These are phyloP conservation scores for Cadophora gregata DNA, from an alignment of 2,329 filamentous ascomycete genomes.

Conservation along the genomic window DNA sequence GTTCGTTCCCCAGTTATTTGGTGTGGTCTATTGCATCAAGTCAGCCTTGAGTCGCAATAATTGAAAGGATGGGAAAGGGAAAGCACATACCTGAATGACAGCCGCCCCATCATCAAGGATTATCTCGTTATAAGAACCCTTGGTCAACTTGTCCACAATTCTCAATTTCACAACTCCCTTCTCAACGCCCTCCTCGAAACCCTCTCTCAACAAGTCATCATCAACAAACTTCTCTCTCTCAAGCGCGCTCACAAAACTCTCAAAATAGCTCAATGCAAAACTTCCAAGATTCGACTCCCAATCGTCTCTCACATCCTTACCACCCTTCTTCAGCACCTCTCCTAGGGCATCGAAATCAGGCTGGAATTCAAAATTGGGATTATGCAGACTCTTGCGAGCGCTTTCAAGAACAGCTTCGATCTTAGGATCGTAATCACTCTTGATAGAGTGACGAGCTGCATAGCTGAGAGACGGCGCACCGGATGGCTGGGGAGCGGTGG, in stretches of 20 bases:
- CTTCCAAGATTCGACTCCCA: slow-evolving; percentile 54
- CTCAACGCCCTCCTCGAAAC: slow-evolving; percentile 33
- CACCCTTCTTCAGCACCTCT: slow-evolving; percentile 48
- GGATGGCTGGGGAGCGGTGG: slow-evolving; percentile 48
- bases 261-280: slow-evolving; percentile 51
- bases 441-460: slow-evolving; percentile 51
- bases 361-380: slow-evolving; percentile 51
- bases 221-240: slow-evolving; percentile 52
- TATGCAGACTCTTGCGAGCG: slow-evolving; percentile 46
- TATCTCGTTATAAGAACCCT: slow-evolving; percentile 46
- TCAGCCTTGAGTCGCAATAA: not conserved
- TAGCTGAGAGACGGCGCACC: slow-evolving; percentile 48
- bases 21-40: slow-evolving; percentile 43
- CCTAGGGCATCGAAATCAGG: slow-evolving; percentile 55
- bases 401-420: slow-evolving; percentile 49
- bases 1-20: slow-evolving; percentile 49
- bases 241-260: slow-evolving; percentile 51
- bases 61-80: not conserved
- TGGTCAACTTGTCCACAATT: slow-evolving; percentile 32
- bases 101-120: slow-evolving; percentile 56
- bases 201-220: slow-evolving; percentile 37
- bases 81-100: slow-evolving; percentile 54
- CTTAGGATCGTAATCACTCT: slow-evolving; percentile 51
- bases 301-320: slow-evolving; percentile 45
- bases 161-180: slow-evolving; percentile 31